These are phyloP conservation scores for Filobasidium wieringae DNA, from an alignment of 768 basidiomycete genomes.

Conservation along the genomic window DNA sequence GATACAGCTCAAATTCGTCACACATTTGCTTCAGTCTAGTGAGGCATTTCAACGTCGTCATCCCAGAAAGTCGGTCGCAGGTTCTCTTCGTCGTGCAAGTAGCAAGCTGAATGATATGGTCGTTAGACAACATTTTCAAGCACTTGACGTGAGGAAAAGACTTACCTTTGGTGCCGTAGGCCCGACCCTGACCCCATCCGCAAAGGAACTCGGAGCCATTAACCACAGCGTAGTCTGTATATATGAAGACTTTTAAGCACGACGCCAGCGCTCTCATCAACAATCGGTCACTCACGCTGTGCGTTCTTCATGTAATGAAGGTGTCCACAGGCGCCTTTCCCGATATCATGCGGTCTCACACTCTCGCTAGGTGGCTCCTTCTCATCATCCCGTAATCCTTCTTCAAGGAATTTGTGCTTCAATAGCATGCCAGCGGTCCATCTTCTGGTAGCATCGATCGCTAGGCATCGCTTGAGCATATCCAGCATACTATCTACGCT, in stretches of 20 bases:
- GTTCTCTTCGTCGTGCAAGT: neutral
- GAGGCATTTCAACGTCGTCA: neutral
- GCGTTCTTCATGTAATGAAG: slow-evolving; percentile 9
- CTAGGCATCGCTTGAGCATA: slow-evolving; percentile 60
- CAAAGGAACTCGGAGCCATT: slow-evolving; percentile 2
- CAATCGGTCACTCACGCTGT: neutral
- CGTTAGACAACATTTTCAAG: neutral
- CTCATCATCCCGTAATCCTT: slow-evolving; percentile 43
- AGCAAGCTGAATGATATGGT: neutral
- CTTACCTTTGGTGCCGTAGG: slow-evolving; percentile 15
- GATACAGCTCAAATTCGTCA: too few species aligned
- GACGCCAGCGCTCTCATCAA: too few species aligned
- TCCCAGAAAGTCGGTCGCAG: neutral
- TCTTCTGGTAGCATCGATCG: slow-evolving; percentile 64
- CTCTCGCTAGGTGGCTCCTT: slow-evolving; percentile 18
- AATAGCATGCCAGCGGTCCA: slow-evolving; percentile 66
- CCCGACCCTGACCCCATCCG: slow-evolving; percentile 10
- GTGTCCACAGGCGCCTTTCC: slow-evolving; percentile 13
- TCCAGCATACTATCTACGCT: slow-evolving; percentile 60
- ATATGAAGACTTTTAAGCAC: neutral
- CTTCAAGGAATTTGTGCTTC: slow-evolving; percentile 60
- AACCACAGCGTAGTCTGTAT: slow-evolving; percentile 8
- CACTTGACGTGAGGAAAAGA: neutral
- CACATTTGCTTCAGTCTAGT: too few species aligned
- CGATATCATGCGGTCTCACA: slow-evolving; percentile 3